Percentiles rank a stretch among this genome's conserved stretches.
These are phyloP conservation scores for Phaeotremella skinneri DNA, from an alignment of 768 basidiomycete genomes.

Conservation along the genomic window DNA sequence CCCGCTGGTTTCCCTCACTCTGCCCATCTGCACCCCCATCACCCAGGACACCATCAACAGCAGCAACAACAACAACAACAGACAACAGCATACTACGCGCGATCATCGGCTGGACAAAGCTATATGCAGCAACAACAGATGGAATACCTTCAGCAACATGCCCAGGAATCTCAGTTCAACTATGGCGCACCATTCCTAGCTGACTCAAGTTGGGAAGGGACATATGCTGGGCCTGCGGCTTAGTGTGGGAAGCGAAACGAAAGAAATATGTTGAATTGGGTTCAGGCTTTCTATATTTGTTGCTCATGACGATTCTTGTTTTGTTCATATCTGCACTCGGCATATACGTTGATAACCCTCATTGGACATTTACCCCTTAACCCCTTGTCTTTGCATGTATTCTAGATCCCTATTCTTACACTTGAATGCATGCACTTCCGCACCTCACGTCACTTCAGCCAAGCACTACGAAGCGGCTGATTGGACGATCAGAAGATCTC, in stretches of 20 bases:
- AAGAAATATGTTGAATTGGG: neutral
- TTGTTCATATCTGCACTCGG: no score
- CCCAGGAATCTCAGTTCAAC: slow-evolving; percentile 26
- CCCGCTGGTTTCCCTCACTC: slow-evolving; percentile 20
- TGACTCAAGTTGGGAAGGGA: slow-evolving; percentile 25
- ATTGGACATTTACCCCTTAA: neutral
- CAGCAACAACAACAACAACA: slow-evolving; percentile 9
- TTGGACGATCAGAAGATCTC: slow-evolving; percentile 1
- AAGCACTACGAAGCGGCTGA: neutral
- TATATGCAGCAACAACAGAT: slow-evolving; percentile 42
- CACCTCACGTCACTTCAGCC: no score
- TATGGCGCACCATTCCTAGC: slow-evolving; percentile 38
- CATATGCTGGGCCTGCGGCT: neutral
- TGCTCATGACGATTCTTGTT: neutral
- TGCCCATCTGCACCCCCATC: slow-evolving; percentile 20
- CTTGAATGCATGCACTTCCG: no score
- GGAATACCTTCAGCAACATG: slow-evolving; percentile 33
- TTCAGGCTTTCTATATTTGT: neutral
- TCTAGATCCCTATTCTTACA: neutral
- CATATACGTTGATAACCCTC: no score
- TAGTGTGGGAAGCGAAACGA: no score
- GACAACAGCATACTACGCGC: slow-evolving; percentile 17
- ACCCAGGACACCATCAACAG: slow-evolving; percentile 8
- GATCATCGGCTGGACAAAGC: slow-evolving; percentile 12
- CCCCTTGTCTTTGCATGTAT: neutral